Percentiles rank a stretch among this genome's conserved stretches.
Conservation (phyloP, 2,329 filamentous ascomycete genomes). For the Fusarium sp. region DNA sequence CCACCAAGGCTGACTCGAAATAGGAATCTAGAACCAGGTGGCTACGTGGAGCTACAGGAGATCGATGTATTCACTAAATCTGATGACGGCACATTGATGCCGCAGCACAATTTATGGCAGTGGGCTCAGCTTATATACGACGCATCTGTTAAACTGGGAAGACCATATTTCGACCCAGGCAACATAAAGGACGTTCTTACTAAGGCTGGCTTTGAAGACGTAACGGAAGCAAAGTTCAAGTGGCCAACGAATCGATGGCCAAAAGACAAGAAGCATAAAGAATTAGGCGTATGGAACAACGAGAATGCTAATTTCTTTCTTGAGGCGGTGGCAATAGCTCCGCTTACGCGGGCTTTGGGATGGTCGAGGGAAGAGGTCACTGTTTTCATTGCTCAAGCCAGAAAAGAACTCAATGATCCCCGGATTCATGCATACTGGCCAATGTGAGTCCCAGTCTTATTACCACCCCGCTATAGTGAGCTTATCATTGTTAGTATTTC, state of each 20-base stretch:
- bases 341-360: conserved; percentile 10
- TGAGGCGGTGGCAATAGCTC: conserved; percentile 7
- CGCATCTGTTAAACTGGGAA: conserved; percentile 12
- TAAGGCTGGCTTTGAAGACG: conserved; percentile 14
- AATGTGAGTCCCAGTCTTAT: conserved; percentile 1
- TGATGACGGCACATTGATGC: background rate
- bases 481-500: background rate
- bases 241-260: conserved; percentile 31
- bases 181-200: background rate
- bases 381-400: conserved; percentile 16
- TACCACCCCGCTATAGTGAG: accelerated
- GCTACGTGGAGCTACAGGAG: conserved; percentile 20
- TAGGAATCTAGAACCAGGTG: conserved; percentile 13
- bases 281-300: conserved; percentile 20
- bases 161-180: conserved; percentile 1
- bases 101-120: background rate
- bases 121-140: conserved; percentile 7
- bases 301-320: conserved; percentile 16
- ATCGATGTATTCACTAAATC: background rate
- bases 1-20: background rate
- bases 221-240: conserved; percentile 4
- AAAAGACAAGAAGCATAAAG: conserved; percentile 24
- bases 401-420: conserved; percentile 16
- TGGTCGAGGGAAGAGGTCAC: conserved; percentile 25
- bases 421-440: conserved; percentile 31